These are phyloP conservation scores for slime mould (Dictyostelium discoideum) DNA, from an alignment of 78 protist species.

Conservation along the genomic window dicty_2.7 NC_007088.5:8341501-8342000, in stretches of 20 bases:
- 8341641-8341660: not conserved
- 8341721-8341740: not conserved
- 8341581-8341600: not conserved
- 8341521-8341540: not conserved
- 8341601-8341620: not conserved
- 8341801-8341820: not conserved
- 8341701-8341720: not conserved
- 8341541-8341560: not conserved
- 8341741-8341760: not conserved
- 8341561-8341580: not conserved
- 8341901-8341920: not conserved
- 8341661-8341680: too few species aligned
- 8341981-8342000: not conserved
- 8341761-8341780: not conserved
- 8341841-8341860: not conserved
- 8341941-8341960: constrained; percentile 8
- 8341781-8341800: not conserved
- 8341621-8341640: not conserved
- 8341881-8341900: not conserved
- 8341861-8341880: not conserved
- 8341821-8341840: not conserved
- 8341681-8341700: not conserved
- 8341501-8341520: not conserved
- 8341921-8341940: not conserved
- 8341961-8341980: constrained; percentile 3